phyloP scores from a whole-genome alignment of 2,329 filamentous ascomycete species.

The Xenoacremonium recifei region DNA sequence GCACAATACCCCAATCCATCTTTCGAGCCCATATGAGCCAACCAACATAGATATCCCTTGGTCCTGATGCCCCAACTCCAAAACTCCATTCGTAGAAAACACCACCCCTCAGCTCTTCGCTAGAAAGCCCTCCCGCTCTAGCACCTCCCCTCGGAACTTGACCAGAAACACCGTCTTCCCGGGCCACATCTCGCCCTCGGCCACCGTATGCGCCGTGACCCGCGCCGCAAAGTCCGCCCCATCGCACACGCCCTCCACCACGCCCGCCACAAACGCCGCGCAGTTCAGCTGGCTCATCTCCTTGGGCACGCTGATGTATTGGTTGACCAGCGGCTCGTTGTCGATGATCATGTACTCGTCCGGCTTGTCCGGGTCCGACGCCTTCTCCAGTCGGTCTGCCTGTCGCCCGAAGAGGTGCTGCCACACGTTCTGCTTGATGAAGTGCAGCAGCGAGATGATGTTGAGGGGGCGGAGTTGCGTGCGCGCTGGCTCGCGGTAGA shows the following conservation, averaged over 20 bases:
- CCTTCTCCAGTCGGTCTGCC: slow-evolving; percentile 91
- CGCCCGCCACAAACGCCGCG: slow-evolving; percentile 90
- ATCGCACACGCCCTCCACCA: slow-evolving; percentile 94
- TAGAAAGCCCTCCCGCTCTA: slow-evolving; percentile 86
- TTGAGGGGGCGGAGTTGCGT: slow-evolving; percentile 76
- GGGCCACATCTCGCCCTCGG: slow-evolving; percentile 83
- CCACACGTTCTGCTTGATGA: slow-evolving; percentile 92
- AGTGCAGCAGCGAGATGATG: slow-evolving; percentile 88
- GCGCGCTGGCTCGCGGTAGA: slow-evolving; percentile 75
- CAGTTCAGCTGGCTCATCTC: slow-evolving; percentile 98
- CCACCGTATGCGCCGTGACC: slow-evolving; percentile 83
- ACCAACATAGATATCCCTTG: too few species aligned
- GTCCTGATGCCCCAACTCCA: slow-evolving; percentile 11
- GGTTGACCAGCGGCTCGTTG: slow-evolving; percentile 94
- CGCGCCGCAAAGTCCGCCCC: slow-evolving; percentile 85
- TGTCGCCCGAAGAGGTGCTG: slow-evolving; percentile 87
- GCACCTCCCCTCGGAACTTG: slow-evolving; percentile 85
- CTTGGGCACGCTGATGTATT: slow-evolving; percentile 86
- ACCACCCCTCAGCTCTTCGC: slow-evolving; percentile 50
- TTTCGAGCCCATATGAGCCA: too few species aligned
- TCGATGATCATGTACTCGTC: slow-evolving; percentile 99
- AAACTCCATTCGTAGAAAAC: slow-evolving; percentile 15
- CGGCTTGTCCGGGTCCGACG: slow-evolving; percentile 73
- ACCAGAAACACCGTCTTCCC: slow-evolving; percentile 94
- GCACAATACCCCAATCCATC: too few species aligned